Conservation (phyloP, 2,329 filamentous ascomycete genomes). For the Paraphoma sp. region DNA sequence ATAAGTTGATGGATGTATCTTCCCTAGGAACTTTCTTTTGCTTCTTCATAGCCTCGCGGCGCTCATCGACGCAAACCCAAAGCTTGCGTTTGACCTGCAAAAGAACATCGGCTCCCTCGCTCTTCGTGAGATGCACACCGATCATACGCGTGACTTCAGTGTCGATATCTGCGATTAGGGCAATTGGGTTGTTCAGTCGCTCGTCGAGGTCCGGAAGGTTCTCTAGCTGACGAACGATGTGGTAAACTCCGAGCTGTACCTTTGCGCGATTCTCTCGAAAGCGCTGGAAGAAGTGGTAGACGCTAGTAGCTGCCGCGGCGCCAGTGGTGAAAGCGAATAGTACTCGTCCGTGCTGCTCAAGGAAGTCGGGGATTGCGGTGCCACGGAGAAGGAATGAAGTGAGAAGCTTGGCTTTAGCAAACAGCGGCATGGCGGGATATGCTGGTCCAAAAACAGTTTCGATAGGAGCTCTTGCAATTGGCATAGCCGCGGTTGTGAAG, state of each 20-base stretch:
- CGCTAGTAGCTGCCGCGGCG: not conserved
- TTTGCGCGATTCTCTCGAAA: slow-evolving; percentile 12
- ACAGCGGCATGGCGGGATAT: not conserved
- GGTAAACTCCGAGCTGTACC: slow-evolving; percentile 21
- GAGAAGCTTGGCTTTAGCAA: slow-evolving; percentile 7
- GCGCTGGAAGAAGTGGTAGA: slow-evolving; percentile 8
- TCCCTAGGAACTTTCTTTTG: not conserved
- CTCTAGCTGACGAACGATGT: slow-evolving; percentile 17
- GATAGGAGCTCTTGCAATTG: not conserved
- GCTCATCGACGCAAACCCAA: not conserved
- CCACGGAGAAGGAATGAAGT: slow-evolving; percentile 11
- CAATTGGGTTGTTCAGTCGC: not conserved
- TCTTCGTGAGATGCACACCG: slow-evolving; percentile 5
- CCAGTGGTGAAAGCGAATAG: slow-evolving; percentile 8
- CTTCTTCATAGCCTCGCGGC: not conserved
- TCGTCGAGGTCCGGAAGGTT: slow-evolving; percentile 1
- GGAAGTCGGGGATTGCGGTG: slow-evolving; percentile 3
- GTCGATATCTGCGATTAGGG: slow-evolving; percentile 9
- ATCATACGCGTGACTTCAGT: slow-evolving; percentile 10
- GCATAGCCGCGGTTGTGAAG: not conserved
- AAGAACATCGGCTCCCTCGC: slow-evolving; percentile 7
- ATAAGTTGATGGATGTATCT: no score
- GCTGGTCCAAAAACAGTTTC: not conserved
- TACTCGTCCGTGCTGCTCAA: slow-evolving; percentile 5
- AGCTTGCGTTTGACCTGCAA: slow-evolving; percentile 9